phyloP scores from a whole-genome alignment of 1,284 basidiomycete genomes.

The Ustilago loliicola region DNA sequence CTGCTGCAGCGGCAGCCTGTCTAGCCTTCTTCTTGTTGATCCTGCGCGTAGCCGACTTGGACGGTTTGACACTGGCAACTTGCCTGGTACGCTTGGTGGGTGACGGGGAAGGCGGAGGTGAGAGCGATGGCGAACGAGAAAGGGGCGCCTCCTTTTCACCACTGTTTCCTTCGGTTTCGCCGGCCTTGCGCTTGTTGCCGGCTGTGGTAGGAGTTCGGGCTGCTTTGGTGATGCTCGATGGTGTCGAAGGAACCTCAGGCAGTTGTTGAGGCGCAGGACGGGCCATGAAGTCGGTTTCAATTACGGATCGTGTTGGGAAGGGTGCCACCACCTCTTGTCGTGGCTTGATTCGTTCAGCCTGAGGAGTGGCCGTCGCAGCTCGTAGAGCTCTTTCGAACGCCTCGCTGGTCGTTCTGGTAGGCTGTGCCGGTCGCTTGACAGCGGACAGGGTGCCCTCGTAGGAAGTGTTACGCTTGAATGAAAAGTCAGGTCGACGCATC shows the following conservation, averaged over 20 bases:
- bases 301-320: slow-evolving; percentile 47
- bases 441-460: slow-evolving; percentile 27
- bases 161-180: neutral
- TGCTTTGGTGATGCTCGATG: neutral
- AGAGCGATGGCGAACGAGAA: slow-evolving; percentile 30
- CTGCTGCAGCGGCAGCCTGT: slow-evolving; percentile 23
- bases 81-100: slow-evolving; percentile 33
- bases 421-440: slow-evolving; percentile 28
- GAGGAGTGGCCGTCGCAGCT: slow-evolving; percentile 35
- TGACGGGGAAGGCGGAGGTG: slow-evolving; percentile 39
- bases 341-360: slow-evolving; percentile 35
- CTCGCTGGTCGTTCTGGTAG: slow-evolving; percentile 37
- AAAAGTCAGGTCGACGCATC: slow-evolving; percentile 44
- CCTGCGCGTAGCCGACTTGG: slow-evolving; percentile 29
- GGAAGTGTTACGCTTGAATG: slow-evolving; percentile 38
- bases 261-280: slow-evolving; percentile 17
- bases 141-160: neutral
- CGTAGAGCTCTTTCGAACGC: slow-evolving; percentile 47
- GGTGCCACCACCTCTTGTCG: slow-evolving; percentile 33
- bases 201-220: slow-evolving; percentile 15
- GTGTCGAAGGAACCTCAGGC: slow-evolving; percentile 4
- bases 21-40: slow-evolving; percentile 30
- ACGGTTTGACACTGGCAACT: slow-evolving; percentile 12
- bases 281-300: slow-evolving; percentile 42
- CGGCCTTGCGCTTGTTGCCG: slow-evolving; percentile 24